Conservation (phyloP, 2,329 filamentous ascomycete species). For the Aureobasidium sp. region DNA sequence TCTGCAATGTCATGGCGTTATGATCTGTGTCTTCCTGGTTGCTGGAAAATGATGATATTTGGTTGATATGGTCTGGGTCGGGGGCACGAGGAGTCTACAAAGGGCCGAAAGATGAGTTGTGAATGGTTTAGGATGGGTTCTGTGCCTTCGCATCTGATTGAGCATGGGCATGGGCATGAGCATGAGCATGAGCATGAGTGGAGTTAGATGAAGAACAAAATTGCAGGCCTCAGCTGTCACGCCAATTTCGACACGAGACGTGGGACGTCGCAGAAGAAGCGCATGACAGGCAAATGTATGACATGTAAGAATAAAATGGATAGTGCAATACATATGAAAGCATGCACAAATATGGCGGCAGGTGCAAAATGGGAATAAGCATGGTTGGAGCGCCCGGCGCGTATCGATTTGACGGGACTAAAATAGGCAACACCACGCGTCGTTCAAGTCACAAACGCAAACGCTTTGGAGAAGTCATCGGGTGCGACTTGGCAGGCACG, state of each 20-base stretch:
- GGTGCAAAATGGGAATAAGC: too few relatives aligned
- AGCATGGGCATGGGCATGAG: neutral
- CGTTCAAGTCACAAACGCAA: neutral
- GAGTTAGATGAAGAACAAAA: neutral
- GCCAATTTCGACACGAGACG: neutral
- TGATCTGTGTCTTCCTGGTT: neutral
- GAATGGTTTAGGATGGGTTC: neutral
- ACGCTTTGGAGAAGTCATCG: neutral
- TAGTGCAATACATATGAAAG: neutral
- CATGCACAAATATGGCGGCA: neutral
- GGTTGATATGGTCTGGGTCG: neutral
- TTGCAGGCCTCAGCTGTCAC: neutral
- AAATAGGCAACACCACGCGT: neutral
- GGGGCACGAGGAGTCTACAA: neutral
- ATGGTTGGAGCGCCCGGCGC: neutral
- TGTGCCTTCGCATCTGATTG: neutral
- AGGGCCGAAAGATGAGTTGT: neutral
- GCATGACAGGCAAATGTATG: neutral
- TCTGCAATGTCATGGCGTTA: neutral
- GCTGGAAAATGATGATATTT: neutral
- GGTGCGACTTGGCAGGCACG: slow-evolving; percentile 6
- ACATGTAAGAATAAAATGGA: neutral
- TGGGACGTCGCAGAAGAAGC: neutral
- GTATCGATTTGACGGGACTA: neutral
- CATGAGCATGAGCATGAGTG: neutral